These are phyloP conservation scores for Tuber calosporum DNA, from an alignment of 495 filamentous ascomycete species.

Conservation along the genomic window DNA sequence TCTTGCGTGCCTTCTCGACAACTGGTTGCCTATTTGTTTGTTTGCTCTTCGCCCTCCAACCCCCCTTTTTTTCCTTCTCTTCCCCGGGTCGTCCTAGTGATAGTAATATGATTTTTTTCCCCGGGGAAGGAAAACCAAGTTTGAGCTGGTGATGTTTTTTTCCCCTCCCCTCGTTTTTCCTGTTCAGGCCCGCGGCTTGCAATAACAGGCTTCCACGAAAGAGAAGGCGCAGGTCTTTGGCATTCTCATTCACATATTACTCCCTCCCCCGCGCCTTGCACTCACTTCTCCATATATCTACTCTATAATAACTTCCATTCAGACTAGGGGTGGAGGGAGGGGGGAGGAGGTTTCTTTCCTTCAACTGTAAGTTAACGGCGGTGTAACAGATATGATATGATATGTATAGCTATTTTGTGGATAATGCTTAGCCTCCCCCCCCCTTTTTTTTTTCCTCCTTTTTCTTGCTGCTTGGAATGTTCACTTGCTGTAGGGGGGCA, in stretches of 20 bases:
- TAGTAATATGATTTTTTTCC: conserved; percentile 1
- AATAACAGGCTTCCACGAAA: not conserved
- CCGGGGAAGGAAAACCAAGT: not conserved
- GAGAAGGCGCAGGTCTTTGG: not conserved
- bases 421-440: not conserved
- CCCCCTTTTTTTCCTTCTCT: not conserved
- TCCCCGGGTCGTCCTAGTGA: not conserved
- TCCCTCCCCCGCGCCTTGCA: not conserved
- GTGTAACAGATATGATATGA: not conserved
- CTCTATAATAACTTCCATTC: not conserved
- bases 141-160: not conserved
- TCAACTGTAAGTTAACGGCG: not conserved
- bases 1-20: not conserved
- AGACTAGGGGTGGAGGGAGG: not conserved
- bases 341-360: not conserved
- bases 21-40: not conserved
- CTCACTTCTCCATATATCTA: not conserved
- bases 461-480: not conserved
- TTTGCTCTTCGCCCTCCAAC: not conserved
- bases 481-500: not conserved
- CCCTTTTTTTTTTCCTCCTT: not conserved
- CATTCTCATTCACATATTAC: not conserved
- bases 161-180: not conserved
- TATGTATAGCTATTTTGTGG: not conserved
- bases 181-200: not conserved